phyloP scores from a whole-genome alignment of 2,329 filamentous ascomycete genomes.

The Aspergillus pseudoviridinutans region DNA sequence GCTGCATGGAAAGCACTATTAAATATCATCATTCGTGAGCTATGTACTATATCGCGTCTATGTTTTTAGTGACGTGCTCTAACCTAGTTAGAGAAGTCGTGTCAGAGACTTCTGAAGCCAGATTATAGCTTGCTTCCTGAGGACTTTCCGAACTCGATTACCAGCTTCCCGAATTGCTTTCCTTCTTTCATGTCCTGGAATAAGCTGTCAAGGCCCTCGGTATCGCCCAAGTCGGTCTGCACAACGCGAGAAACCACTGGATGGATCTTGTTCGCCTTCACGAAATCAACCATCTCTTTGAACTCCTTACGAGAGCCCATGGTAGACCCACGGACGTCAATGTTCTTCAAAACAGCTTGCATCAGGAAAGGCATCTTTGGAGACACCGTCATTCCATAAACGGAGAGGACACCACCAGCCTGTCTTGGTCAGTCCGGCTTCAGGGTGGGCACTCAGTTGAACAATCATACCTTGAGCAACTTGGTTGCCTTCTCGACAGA shows the following conservation, averaged over 20 bases:
- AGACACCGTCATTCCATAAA: constrained; percentile 85
- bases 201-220: constrained; percentile 73
- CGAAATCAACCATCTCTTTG: constrained; percentile 82
- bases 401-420: constrained; percentile 74
- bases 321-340: constrained; percentile 79
- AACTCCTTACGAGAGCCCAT: constrained; percentile 93
- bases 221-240: constrained; percentile 64
- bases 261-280: constrained; percentile 65
- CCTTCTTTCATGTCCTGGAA: constrained; percentile 87
- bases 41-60: neutral
- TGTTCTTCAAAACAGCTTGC: constrained; percentile 77
- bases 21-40: neutral
- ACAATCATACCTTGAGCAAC: constrained; percentile 60
- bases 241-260: constrained; percentile 74
- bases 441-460: neutral
- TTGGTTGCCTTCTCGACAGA: constrained; percentile 65
- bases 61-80: neutral
- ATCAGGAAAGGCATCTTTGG: constrained; percentile 87
- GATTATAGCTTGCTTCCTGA: constrained; percentile 37
- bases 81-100: neutral
- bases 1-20: neutral
- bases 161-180: constrained; percentile 87
- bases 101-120: constrained; percentile 1
- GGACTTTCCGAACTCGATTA: constrained; percentile 61
- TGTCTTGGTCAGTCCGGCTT: constrained; percentile 24